Conservation (phyloP, 2,329 filamentous ascomycete species). For the Fusarium xylarioides region DNA sequence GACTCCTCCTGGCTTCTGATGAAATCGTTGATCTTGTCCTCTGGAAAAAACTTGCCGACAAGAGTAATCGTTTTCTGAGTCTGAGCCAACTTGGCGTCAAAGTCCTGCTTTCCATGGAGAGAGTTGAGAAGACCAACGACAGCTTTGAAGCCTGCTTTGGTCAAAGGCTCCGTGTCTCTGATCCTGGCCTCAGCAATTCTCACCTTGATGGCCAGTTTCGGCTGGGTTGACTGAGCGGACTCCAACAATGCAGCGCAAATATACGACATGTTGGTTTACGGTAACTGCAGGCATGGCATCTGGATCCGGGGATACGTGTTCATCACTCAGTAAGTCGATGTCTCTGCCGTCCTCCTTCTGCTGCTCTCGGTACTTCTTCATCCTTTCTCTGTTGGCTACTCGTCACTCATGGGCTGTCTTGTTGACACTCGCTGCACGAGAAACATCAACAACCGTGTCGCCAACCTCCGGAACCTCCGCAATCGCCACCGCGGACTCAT, state of each 20-base stretch:
- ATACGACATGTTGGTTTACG: not conserved
- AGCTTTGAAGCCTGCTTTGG: not conserved
- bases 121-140: fast-evolving
- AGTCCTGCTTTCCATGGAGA: not conserved
- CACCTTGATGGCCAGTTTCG: fast-evolving
- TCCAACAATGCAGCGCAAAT: not conserved
- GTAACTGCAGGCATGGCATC: not conserved
- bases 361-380: not conserved
- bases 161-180: not conserved
- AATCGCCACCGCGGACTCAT: not conserved
- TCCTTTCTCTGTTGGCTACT: fast-evolving
- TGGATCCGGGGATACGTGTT: fast-evolving
- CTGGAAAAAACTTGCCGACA: fast-evolving
- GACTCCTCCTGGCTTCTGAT: not conserved
- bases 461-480: fast-evolving
- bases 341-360: not conserved
- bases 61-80: fast-evolving
- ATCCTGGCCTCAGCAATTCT: not conserved
- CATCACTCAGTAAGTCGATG: fast-evolving
- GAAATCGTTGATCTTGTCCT: not conserved
- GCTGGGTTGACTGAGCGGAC: fast-evolving
- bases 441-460: not conserved
- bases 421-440: fast-evolving
- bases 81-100: not conserved
- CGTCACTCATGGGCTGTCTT: not conserved